Evolutionary conservation across 2,329 filamentous ascomycete genomes (phyloP).

Genomic region (Cercospora sp.): DNA sequence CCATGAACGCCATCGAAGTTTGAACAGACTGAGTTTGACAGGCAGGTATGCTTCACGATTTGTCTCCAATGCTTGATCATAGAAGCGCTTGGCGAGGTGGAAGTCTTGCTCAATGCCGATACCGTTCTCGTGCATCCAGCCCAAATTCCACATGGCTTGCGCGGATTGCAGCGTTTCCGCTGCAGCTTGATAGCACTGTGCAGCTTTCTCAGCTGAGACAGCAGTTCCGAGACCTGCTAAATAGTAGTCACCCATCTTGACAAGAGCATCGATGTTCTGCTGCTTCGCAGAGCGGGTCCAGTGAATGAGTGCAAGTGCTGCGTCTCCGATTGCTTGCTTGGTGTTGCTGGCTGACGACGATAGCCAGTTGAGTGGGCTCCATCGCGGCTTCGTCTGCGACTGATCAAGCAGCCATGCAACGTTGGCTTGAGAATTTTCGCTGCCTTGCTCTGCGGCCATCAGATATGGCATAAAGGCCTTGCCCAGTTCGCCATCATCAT

Average conservation of each 20-base stretch:
- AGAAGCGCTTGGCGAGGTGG: conserved; percentile 93
- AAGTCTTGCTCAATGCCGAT: conserved; percentile 92
- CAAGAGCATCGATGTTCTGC: conserved; percentile 85
- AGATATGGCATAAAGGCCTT: conserved; percentile 78
- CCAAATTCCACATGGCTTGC: conserved; percentile 94
- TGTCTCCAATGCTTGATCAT: conserved; percentile 86
- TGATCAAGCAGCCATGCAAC: conserved; percentile 84
- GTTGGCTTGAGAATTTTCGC: conserved; percentile 85
- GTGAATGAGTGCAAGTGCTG: conserved; percentile 76
- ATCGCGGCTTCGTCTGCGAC: conserved; percentile 25
- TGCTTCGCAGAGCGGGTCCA: conserved; percentile 95
- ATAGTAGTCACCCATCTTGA: conserved; percentile 99
- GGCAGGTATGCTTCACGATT: conserved; percentile 91
- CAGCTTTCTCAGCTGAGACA: conserved; percentile 77
- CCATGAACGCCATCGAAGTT: conserved; percentile 79
- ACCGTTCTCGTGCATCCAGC: conserved; percentile 99
- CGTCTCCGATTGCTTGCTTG: conserved; percentile 55
- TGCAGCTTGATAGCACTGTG: conserved; percentile 87
- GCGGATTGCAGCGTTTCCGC: conserved; percentile 89
- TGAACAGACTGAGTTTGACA: conserved; percentile 82
- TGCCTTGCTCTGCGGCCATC: conserved; percentile 89
- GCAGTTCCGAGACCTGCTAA: conserved; percentile 69
- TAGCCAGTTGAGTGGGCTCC: conserved; percentile 22
- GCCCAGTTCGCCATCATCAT: conserved; percentile 75
- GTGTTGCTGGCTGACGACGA: conserved; percentile 22